A percentile compares a stretch with the other conserved stretches of the same genome.
Evolutionary conservation across 2,329 filamentous ascomycete genomes (phyloP).

Genomic region (Penicillium sp.): DNA sequence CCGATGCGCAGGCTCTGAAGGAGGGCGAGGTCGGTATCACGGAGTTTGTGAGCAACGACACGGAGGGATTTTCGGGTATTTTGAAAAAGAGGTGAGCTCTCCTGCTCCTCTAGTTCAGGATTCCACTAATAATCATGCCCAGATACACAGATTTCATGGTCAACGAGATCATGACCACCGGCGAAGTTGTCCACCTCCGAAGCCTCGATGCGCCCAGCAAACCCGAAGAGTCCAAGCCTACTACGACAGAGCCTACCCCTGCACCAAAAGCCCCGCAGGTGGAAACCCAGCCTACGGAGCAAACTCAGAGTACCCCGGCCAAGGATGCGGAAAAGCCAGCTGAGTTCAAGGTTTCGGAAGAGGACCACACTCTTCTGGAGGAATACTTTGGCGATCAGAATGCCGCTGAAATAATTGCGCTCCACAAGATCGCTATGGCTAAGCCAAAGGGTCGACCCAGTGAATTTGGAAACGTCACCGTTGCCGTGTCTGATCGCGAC

Average conservation of each 20-base stretch:
- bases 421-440: slow-evolving; percentile 55
- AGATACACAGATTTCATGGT: slow-evolving; percentile 91
- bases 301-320: slow-evolving; percentile 9
- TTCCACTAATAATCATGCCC: slow-evolving; percentile 4
- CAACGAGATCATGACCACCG: slow-evolving; percentile 77
- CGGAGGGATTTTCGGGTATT: slow-evolving; percentile 60
- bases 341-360: slow-evolving; percentile 40
- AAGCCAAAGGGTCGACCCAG: slow-evolving; percentile 56
- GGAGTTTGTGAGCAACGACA: slow-evolving; percentile 58
- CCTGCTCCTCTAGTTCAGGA: background rate
- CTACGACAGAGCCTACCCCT: background rate
- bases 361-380: slow-evolving; percentile 46
- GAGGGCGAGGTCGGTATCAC: slow-evolving; percentile 60
- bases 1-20: slow-evolving; percentile 36
- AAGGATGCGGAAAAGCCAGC: slow-evolving; percentile 17
- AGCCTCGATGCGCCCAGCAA: slow-evolving; percentile 41
- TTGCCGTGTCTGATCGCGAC: slow-evolving; percentile 59
- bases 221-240: slow-evolving; percentile 9
- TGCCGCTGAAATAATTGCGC: slow-evolving; percentile 51
- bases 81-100: slow-evolving; percentile 62
- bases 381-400: slow-evolving; percentile 53
- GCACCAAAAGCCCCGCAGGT: slow-evolving; percentile 5
- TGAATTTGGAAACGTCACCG: slow-evolving; percentile 55
- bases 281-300: slow-evolving; percentile 16
- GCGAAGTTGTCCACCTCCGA: slow-evolving; percentile 70